Percentiles rank a stretch among this genome's conserved stretches.
Conservation (phyloP, 1,284 basidiomycete species). For the Veloboletus limbatus region DNA sequence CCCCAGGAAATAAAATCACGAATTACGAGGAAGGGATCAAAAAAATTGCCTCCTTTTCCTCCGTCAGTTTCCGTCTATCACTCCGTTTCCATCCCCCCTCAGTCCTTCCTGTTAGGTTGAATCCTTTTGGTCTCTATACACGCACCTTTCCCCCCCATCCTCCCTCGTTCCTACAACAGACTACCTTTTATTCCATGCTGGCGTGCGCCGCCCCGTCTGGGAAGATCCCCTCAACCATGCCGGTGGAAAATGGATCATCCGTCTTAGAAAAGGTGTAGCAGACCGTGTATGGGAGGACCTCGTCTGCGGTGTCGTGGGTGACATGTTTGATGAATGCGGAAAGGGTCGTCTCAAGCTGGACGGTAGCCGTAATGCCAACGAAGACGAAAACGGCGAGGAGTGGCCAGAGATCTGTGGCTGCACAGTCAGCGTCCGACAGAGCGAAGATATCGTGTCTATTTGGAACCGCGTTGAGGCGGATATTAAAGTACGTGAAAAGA, state of each 20-base stretch:
- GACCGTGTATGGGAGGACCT: slow-evolving; percentile 84
- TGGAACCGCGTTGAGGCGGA: slow-evolving; percentile 77
- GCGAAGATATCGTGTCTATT: slow-evolving; percentile 77
- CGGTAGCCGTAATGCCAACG: slow-evolving; percentile 33
- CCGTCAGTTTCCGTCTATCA: slow-evolving; percentile 45
- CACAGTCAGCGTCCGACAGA: slow-evolving; percentile 79
- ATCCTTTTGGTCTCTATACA: slow-evolving; percentile 82
- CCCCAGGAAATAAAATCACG: slow-evolving; percentile 75
- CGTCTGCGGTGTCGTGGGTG: slow-evolving; percentile 73
- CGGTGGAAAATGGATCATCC: slow-evolving; percentile 93
- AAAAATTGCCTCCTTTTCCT: slow-evolving; percentile 74
- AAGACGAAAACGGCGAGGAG: slow-evolving; percentile 42
- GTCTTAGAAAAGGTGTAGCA: slow-evolving; percentile 77
- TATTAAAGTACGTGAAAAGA: slow-evolving; percentile 63
- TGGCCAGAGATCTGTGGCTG: slow-evolving; percentile 82
- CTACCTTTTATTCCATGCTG: slow-evolving; percentile 81
- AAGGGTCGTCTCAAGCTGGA: slow-evolving; percentile 25
- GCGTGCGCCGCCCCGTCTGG: slow-evolving; percentile 82
- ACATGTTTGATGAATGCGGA: slow-evolving; percentile 70
- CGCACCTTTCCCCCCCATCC: slow-evolving; percentile 74
- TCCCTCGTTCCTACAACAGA: slow-evolving; percentile 75
- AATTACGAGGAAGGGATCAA: slow-evolving; percentile 88
- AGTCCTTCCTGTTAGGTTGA: slow-evolving; percentile 52
- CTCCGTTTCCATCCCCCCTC: not conserved
- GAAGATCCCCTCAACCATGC: slow-evolving; percentile 82